phyloP scores from a whole-genome alignment of 768 basidiomycete genomes.

The Suillus luteus region DNA sequence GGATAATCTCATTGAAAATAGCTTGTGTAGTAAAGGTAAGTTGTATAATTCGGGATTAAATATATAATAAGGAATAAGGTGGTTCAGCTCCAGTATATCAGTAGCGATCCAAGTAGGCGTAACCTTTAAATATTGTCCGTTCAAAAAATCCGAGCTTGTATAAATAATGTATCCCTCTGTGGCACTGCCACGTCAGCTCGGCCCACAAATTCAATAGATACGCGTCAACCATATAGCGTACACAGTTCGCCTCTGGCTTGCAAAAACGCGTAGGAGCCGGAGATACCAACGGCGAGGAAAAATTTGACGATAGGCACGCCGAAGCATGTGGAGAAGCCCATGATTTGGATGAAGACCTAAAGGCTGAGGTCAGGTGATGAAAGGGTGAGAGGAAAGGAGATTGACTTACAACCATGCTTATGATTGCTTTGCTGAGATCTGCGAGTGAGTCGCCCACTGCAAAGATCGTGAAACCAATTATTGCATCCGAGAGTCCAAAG shows the following conservation, averaged over 20 bases:
- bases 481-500: constrained; percentile 93
- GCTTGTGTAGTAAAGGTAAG: not conserved
- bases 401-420: constrained; percentile 79
- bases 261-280: constrained; percentile 81
- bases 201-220: constrained; percentile 82
- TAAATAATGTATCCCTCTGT: not conserved
- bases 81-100: too few species aligned
- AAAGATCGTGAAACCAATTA: constrained; percentile 94
- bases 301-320: constrained; percentile 92
- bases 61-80: not conserved
- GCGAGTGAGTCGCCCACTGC: constrained; percentile 95
- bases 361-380: not conserved
- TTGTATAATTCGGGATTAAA: not conserved
- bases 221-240: constrained; percentile 66
- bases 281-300: constrained; percentile 86
- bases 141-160: not conserved
- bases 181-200: constrained; percentile 53
- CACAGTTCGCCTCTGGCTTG: constrained; percentile 59
- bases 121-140: not conserved
- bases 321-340: constrained; percentile 95
- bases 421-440: constrained; percentile 88
- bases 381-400: not conserved
- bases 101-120: not conserved
- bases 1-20: not conserved
- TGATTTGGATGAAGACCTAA: constrained; percentile 83